phyloP scores from a whole-genome alignment of 2,329 filamentous ascomycete species.

The Graphilbum sp. region DNA sequence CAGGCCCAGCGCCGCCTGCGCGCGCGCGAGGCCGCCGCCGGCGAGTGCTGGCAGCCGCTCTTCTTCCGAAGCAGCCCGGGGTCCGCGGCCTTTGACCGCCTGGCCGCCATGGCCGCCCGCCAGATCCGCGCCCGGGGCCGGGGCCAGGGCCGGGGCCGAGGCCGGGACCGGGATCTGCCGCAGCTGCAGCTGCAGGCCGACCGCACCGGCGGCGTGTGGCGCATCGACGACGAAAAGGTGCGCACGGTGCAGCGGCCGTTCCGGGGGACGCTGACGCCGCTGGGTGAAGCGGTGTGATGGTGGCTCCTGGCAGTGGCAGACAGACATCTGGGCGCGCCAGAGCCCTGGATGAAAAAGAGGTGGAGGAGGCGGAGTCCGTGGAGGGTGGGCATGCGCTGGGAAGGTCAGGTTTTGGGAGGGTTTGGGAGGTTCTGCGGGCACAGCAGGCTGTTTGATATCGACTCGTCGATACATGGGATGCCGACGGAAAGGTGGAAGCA shows the following conservation, averaged over 20 bases:
- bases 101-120: slow-evolving; percentile 16
- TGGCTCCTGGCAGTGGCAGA: background rate
- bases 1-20: slow-evolving; percentile 65
- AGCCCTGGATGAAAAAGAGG: no score
- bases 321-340: no score
- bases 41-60: slow-evolving; percentile 24
- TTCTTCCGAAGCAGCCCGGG: slow-evolving; percentile 16
- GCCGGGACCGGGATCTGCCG: no score
- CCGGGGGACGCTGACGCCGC: slow-evolving; percentile 16
- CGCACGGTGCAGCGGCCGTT: slow-evolving; percentile 16
- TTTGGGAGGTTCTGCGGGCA: no score
- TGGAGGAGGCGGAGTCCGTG: no score
- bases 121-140: no score
- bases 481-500: no score
- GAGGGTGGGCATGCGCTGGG: no score
- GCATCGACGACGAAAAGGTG: slow-evolving; percentile 14
- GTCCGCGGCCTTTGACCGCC: slow-evolving; percentile 15
- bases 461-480: no score
- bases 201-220: slow-evolving; percentile 23
- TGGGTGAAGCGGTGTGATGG: slow-evolving; percentile 2
- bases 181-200: slow-evolving; percentile 15
- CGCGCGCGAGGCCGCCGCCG: slow-evolving; percentile 41
- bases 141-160: no score
- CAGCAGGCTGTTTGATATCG: no score
- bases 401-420: no score